A percentile compares a stretch with the other conserved stretches of the same genome.
Conservation (phyloP, 768 basidiomycete genomes). For the Xanthoconium stramineum region DNA sequence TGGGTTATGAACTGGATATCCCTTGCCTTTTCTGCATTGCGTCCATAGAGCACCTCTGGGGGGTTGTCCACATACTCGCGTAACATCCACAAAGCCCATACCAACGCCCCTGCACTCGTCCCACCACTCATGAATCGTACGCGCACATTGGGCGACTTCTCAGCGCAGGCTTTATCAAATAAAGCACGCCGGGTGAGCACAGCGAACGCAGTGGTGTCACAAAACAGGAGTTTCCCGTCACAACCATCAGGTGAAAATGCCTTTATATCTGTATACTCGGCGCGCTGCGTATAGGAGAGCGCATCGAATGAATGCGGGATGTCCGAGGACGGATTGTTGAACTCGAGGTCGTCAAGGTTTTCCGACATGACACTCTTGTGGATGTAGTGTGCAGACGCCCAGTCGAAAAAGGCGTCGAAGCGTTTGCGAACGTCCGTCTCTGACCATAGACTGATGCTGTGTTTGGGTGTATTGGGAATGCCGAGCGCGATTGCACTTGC, state of each 20-base stretch:
- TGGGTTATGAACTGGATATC: slow-evolving; percentile 15
- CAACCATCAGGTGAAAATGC: slow-evolving; percentile 4
- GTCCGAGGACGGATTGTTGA: background rate
- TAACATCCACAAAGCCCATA: slow-evolving; percentile 14
- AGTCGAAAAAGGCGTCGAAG: slow-evolving; percentile 14
- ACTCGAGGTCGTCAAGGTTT: slow-evolving; percentile 17
- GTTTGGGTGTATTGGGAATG: background rate
- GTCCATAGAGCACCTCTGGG: slow-evolving; percentile 7
- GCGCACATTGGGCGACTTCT: slow-evolving; percentile 9
- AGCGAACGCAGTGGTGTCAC: slow-evolving; percentile 5
- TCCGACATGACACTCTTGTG: slow-evolving; percentile 18
- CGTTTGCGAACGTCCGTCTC: slow-evolving; percentile 8
- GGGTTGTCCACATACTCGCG: slow-evolving; percentile 8
- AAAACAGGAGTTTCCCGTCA: slow-evolving; percentile 13
- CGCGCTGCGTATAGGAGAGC: slow-evolving; percentile 12
- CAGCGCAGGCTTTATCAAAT: slow-evolving; percentile 13
- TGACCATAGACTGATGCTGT: background rate
- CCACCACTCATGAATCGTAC: slow-evolving; percentile 21
- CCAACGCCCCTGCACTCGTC: slow-evolving; percentile 1
- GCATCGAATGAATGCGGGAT: slow-evolving; percentile 10
- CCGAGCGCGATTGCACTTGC: slow-evolving; percentile 2
- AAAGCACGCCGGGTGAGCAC: slow-evolving; percentile 14
- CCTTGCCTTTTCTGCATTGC: slow-evolving; percentile 17
- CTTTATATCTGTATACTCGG: slow-evolving; percentile 6
- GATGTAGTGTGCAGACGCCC: slow-evolving; percentile 13